Base-by-base conservation (phyloP, 306 rosid genomes). In the Luffa aegyptiaca region DNA sequence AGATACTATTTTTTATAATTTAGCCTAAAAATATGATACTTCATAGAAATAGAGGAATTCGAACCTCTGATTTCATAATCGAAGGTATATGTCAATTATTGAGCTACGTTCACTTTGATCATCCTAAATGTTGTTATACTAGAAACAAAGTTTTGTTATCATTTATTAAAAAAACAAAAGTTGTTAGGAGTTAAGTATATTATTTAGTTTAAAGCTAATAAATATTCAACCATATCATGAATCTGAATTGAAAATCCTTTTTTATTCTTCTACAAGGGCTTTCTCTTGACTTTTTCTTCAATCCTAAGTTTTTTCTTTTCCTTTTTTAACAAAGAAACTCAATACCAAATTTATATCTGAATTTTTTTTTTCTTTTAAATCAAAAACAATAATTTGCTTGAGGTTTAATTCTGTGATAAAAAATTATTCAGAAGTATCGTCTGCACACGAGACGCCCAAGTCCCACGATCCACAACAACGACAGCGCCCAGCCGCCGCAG, bases 361-460 rank as follows among this genome's bases (percentile, higher is more conserved):
- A n/a, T n/a, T 26, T 26, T 48, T 31, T 11, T 31, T 33, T 4
- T 62, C 9, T 62, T 11, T 0, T 12, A 63, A 63, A 63, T 11
- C 5, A 57, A 0, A 13, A 63, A 35, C 4, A 35, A 63, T 31
- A 61, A 26, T 61, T 35, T 31, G 8, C 10, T 66, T 18, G 73
- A 5, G 1, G 8, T 75, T 71, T 35, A 2, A 42, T 58, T 14
- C 4, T 26, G 20, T 3, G 8, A 35, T 31, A 1, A 63, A 63
- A 13, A 2, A 14, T 5, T 58, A 20, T 55, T 66, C 93, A 92
- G 98, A 94, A 94, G 86, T 94, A 86, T 79, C 97, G 98, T 8
- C 81, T 94, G 75, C 97, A 94, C 85, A 91, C 95, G 0, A 85
- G 95, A 86, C 88, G 98, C 52, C 93, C 97, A 44, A 85, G 84